Conservation (phyloP, 2,329 filamentous ascomycete genomes). For the Metarhizium rileyi region DNA sequence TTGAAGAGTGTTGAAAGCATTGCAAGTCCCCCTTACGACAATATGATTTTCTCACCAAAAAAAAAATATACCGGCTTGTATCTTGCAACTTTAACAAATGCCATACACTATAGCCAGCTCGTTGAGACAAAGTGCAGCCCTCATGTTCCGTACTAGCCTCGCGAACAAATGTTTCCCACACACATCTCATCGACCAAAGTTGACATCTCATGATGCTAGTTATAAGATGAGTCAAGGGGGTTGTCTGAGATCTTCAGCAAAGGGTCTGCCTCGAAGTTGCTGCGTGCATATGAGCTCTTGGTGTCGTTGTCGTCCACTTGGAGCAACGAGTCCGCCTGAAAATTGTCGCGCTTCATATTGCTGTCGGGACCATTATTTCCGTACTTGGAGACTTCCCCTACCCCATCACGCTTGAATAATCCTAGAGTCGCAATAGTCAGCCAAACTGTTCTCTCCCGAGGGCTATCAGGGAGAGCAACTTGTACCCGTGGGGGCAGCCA, state of each 20-base stretch:
- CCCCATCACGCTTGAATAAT: not conserved
- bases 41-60: no score
- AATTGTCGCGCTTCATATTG: not conserved
- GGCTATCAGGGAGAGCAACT: not conserved
- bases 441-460: no score
- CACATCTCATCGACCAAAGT: no score
- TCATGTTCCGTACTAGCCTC: no score
- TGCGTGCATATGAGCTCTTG: not conserved
- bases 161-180: no score
- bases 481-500: not conserved
- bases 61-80: no score
- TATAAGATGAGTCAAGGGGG: not conserved
- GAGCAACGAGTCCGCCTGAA: not conserved
- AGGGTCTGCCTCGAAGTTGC: not conserved
- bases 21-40: no score
- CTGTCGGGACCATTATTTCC: not conserved
- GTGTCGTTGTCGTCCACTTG: not conserved
- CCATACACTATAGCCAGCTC: no score
- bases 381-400: not conserved
- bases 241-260: not conserved
- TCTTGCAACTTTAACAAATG: no score
- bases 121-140: no score
- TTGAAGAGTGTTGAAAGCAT: no score
- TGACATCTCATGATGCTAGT: not conserved
- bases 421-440: not conserved